Percentiles rank a stretch among this genome's conserved stretches.
Evolutionary conservation across 208 protist species (phyloP).

Genomic region (Leishmania guyanensis): DNA sequence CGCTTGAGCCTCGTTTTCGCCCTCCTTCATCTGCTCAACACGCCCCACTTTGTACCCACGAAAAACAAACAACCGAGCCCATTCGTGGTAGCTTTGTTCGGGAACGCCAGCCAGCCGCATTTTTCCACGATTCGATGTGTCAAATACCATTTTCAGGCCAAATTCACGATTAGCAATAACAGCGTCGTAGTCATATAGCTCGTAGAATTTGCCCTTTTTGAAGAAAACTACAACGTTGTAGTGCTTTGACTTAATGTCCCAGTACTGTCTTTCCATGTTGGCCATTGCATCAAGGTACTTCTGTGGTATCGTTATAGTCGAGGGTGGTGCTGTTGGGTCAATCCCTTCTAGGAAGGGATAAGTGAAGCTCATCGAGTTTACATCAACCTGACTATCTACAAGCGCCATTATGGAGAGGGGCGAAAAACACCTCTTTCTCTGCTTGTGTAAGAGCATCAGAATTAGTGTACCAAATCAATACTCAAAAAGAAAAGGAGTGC

Average conservation of each 20-base stretch:
- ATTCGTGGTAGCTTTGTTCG: conserved; percentile 90
- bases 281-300: conserved; percentile 83
- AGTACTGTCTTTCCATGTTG: conserved; percentile 96
- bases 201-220: conserved; percentile 97
- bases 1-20: conserved; percentile 28
- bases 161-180: conserved; percentile 92
- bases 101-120: conserved; percentile 95
- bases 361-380: conserved; percentile 52
- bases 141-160: conserved; percentile 93
- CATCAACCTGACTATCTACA: conserved; percentile 15
- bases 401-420: neutral
- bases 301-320: conserved; percentile 78
- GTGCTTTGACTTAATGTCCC: conserved; percentile 93
- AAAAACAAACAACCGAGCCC: conserved; percentile 92
- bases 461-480: neutral
- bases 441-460: neutral
- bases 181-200: conserved; percentile 95
- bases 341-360: conserved; percentile 84
- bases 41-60: conserved; percentile 93
- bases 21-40: conserved; percentile 93
- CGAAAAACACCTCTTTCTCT: neutral
- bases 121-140: conserved; percentile 84
- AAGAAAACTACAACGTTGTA: conserved; percentile 96
- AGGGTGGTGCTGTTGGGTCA: conserved; percentile 51
- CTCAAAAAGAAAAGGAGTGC: neutral